Evolutionary conservation across 345 rosid genomes (phyloP).

Genomic region (Salix caprea): DNA sequence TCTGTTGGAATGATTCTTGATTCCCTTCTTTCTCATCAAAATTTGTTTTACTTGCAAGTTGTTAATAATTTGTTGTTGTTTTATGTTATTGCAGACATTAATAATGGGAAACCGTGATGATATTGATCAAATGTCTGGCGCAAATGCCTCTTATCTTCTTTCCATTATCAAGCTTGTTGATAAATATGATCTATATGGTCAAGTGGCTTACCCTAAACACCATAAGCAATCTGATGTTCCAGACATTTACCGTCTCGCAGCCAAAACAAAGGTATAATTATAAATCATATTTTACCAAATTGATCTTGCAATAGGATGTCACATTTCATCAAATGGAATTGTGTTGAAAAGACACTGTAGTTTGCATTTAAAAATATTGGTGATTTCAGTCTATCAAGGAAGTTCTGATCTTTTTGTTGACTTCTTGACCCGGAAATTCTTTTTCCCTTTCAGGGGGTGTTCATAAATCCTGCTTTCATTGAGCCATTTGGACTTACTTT

Average conservation of each 20-base stretch:
- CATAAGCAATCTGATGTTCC: conserved; percentile 97
- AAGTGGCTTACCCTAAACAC: conserved; percentile 96
- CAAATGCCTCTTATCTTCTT: conserved; percentile 82
- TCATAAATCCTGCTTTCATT: conserved; percentile 94
- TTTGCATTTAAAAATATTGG: no score
- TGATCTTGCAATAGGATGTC: background rate
- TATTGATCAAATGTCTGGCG: conserved; percentile 92
- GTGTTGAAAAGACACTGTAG: background rate
- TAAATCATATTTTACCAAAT: background rate
- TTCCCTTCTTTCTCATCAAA: conserved; percentile 6
- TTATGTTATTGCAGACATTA: conserved; percentile 59
- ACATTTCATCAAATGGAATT: background rate
- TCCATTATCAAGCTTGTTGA: conserved; percentile 90
- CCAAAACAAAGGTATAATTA: conserved; percentile 76
- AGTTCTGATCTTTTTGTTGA: no score
- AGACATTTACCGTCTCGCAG: conserved; percentile 91
- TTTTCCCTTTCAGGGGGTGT: conserved; percentile 64
- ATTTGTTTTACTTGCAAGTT: background rate
- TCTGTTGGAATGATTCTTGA: background rate
- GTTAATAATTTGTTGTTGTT: background rate
- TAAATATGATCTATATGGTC: conserved; percentile 94
- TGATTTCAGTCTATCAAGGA: no score
- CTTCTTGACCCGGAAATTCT: no score
- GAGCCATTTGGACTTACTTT: conserved; percentile 97
- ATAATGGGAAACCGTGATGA: conserved; percentile 97